Base-by-base conservation (phyloP, 2,329 filamentous ascomycete species). In the Tolypocladium amazonense region DNA sequence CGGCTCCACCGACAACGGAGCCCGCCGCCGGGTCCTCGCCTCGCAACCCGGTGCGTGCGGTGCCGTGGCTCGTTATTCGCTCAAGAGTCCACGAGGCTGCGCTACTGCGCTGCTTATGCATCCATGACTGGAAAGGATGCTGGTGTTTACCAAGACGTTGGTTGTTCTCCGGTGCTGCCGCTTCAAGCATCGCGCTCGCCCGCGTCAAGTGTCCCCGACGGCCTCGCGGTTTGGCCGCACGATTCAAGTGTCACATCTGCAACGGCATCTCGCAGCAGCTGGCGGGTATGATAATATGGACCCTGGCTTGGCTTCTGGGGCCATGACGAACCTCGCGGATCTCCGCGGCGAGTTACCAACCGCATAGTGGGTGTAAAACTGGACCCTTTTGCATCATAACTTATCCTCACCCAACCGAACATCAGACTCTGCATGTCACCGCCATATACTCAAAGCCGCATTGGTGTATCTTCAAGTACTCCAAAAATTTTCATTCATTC, bases 1-100 rank as follows among this genome's bases (percentile, higher is more conserved):
- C 59, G 50, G 18, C 18, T 35, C 55, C 55, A 45, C 59, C 59
- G 35, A 41, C 55, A 41, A 30, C 58, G 58, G 53, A 59, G 50
- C 38, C 52, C 39, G 39, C 20, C 37, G 43, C 43, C 43, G 43
- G 43, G 11, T 7, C 11, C 12, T 7, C 20, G 20, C 39, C 39
- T 43, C 18, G 25, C 43, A 23, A 45, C n/a, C 11, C 41, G 43
- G 43, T 47, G 43, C 43, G 45, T 47, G 45, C 25, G 7, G 45
- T 20, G 14, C 12, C 45, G 18, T 50, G 25, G 47, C 47, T 4
- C 5, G 8, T 30, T 35, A 53, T 53, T 53, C 30, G 50, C 50
- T 53, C 27, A 33, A 30, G 18, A 33, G 11, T 20, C 27, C 23
- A 15, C 25, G 47, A 20, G 4, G 47, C 27, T 11, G 8, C 43